A percentile compares a stretch with the other conserved stretches of the same genome.
These are phyloP conservation scores for Arthrobotrys sphaeroides DNA, from an alignment of 2,329 filamentous ascomycete species.

Conservation along the genomic window DNA sequence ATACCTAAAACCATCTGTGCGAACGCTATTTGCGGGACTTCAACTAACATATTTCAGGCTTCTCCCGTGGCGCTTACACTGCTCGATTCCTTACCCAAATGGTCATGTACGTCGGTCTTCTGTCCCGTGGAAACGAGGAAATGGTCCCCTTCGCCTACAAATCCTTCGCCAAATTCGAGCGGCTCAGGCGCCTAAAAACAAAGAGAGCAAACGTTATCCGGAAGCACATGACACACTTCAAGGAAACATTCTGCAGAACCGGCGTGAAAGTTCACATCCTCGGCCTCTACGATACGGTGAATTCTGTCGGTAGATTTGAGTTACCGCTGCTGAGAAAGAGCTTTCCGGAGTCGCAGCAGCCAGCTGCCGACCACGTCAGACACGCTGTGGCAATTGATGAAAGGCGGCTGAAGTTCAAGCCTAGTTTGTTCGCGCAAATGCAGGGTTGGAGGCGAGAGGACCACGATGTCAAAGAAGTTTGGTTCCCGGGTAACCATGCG, in stretches of 20 bases:
- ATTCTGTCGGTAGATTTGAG: constrained; percentile 81
- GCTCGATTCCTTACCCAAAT: constrained; percentile 82
- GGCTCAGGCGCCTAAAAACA: constrained; percentile 41
- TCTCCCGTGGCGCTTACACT: constrained; percentile 77
- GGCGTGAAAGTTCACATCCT: constrained; percentile 78
- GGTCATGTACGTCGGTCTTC: constrained; percentile 81
- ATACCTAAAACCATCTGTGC: constrained; percentile 70
- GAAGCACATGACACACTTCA: constrained; percentile 77
- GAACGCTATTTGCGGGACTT: not conserved
- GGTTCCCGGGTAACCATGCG: constrained; percentile 81
- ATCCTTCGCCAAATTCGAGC: constrained; percentile 77
- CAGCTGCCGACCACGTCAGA: constrained; percentile 64
- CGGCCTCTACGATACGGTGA: constrained; percentile 83
- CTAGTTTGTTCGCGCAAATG: constrained; percentile 49
- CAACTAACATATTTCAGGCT: constrained; percentile 63
- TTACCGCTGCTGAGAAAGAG: constrained; percentile 64
- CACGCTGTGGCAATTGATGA: constrained; percentile 78
- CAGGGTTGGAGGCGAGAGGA: constrained; percentile 58
- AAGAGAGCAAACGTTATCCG: constrained; percentile 45
- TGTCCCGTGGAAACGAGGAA: constrained; percentile 84
- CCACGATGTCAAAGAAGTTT: constrained; percentile 81
- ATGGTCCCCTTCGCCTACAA: constrained; percentile 87
- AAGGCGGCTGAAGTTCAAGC: constrained; percentile 72
- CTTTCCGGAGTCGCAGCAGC: constrained; percentile 74
- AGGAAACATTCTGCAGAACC: constrained; percentile 81